phyloP scores from a whole-genome alignment of 2,329 filamentous ascomycete species.

The Arthrobotrys sphaeroides region DNA sequence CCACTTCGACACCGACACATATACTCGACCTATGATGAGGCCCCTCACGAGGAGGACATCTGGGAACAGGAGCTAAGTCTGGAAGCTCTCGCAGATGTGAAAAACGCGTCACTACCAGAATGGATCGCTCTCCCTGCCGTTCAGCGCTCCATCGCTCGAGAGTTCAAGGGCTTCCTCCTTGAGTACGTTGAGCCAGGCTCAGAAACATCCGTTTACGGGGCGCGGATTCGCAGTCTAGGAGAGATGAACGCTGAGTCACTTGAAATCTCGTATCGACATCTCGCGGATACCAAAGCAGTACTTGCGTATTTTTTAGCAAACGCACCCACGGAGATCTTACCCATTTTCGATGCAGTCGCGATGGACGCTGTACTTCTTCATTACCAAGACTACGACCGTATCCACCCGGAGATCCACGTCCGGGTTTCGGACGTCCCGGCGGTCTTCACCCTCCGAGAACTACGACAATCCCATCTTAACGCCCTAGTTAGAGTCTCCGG shows the following conservation, averaged over 20 bases:
- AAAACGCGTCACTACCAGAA: slow-evolving; percentile 89
- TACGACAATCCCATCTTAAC: slow-evolving; percentile 95
- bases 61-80: slow-evolving; percentile 90
- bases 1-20: slow-evolving; percentile 84
- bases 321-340: slow-evolving; percentile 91
- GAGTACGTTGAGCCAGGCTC: slow-evolving; percentile 92
- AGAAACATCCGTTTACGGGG: slow-evolving; percentile 85
- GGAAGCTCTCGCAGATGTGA: slow-evolving; percentile 90
- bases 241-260: slow-evolving; percentile 96
- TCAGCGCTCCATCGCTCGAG: slow-evolving; percentile 89
- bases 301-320: slow-evolving; percentile 96
- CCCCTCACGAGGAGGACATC: slow-evolving; percentile 87
- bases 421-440: slow-evolving; percentile 94
- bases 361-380: slow-evolving; percentile 96
- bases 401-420: slow-evolving; percentile 97
- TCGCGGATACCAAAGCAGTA: slow-evolving; percentile 89
- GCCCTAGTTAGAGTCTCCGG: slow-evolving; percentile 93
- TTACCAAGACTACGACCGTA: slow-evolving; percentile 96
- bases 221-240: slow-evolving; percentile 91
- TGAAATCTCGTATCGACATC: slow-evolving; percentile 93
- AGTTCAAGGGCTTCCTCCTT: slow-evolving; percentile 97
- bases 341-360: slow-evolving; percentile 94
- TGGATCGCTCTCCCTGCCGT: slow-evolving; percentile 93
- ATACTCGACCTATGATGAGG: slow-evolving; percentile 77
- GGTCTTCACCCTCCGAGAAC: slow-evolving; percentile 91